Evolutionary conservation across 108 stramenopile genomes (phyloP).

Genomic region (Conticribra guillardii): DNA sequence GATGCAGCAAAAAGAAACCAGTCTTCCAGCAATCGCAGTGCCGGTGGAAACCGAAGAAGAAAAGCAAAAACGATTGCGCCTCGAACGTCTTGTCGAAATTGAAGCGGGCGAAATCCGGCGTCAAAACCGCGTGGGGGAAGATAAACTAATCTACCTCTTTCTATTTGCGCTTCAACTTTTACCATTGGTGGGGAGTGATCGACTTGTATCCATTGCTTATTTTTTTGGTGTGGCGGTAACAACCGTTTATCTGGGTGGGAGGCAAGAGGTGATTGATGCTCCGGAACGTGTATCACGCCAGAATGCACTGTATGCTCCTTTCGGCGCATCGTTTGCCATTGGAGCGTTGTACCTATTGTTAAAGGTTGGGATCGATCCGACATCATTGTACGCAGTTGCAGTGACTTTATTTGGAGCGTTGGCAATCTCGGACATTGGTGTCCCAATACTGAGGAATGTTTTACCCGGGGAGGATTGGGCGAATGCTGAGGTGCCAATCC

Average conservation of each 20-base stretch:
- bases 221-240: slow-evolving; percentile 39
- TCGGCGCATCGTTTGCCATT: slow-evolving; percentile 43
- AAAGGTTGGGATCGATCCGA: slow-evolving; percentile 41
- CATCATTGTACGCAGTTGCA: slow-evolving; percentile 33
- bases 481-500: slow-evolving; percentile 22
- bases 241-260: slow-evolving; percentile 38
- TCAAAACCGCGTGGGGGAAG: slow-evolving; percentile 28
- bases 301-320: slow-evolving; percentile 45
- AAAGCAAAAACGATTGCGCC: slow-evolving; percentile 30
- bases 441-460: slow-evolving; percentile 36
- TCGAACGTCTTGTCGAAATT: slow-evolving; percentile 42
- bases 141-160: slow-evolving; percentile 39
- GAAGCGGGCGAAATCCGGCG: slow-evolving; percentile 32
- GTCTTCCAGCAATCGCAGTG: not conserved
- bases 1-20: not conserved
- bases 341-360: slow-evolving; percentile 40
- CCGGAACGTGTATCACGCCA: slow-evolving; percentile 41
- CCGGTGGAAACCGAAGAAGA: slow-evolving; percentile 24
- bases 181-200: slow-evolving; percentile 37
- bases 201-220: slow-evolving; percentile 21
- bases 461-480: slow-evolving; percentile 31
- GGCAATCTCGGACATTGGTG: slow-evolving; percentile 46
- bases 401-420: slow-evolving; percentile 47
- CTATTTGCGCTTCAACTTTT: slow-evolving; percentile 41
- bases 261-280: slow-evolving; percentile 42